Evolutionary conservation across 371 early-diverging fungal genomes (phyloP), one percentile per base, ranked within the genome.

Genomic region (Batrachochytrium dendrobatidis): DNA sequence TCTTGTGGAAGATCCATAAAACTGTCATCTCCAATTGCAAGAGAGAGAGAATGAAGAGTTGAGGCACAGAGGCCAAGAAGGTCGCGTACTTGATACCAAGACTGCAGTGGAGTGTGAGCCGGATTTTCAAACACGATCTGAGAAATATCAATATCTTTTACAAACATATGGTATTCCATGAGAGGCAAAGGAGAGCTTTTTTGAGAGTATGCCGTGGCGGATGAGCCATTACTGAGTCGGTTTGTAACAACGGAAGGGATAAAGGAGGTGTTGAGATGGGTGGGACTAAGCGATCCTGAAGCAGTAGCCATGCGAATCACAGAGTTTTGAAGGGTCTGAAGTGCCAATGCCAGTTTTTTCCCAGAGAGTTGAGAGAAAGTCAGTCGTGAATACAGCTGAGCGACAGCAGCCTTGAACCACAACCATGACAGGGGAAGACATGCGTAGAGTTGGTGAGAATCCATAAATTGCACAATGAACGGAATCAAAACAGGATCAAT

Each of bases 61-160:
- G 59, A 24, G 1, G 28, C 12, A 33, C 31, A 30, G 25, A 59
- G 52, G 7, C 15, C 59, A 39, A 59, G 22, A 8, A 35, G 24
- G 46, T 50, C 59, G 4, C 59, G 22, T 3, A 59, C 59, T 4
- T 17, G 10, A 8, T 12, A 32, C 59, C 59, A 59, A 6, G 34
- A 20, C n/a, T 30, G 59, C 34, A 59, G 28, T 15, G 51, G 59
- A 7, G 59, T 2, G 15, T 12, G n/a, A n/a, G 15, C 39, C 17
- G 51, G 53, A 8, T 46, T 22, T 32, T 59, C 59, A 59, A 59
- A 59, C 1, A 59, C 59, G n/a, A 59, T 59, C 24, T 59, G 18
- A 12, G 59, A 12, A 59, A 59, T 50, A 20, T 30, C 24, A 20
- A 59, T 25, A 1, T 20, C 31, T 29, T 46, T 18, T 4, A 59